A percentile compares a stretch with the other conserved stretches of the same genome.
These are phyloP conservation scores for Angomonas ambiguus DNA, from an alignment of 208 protist species.

Conservation along the genomic window DNA sequence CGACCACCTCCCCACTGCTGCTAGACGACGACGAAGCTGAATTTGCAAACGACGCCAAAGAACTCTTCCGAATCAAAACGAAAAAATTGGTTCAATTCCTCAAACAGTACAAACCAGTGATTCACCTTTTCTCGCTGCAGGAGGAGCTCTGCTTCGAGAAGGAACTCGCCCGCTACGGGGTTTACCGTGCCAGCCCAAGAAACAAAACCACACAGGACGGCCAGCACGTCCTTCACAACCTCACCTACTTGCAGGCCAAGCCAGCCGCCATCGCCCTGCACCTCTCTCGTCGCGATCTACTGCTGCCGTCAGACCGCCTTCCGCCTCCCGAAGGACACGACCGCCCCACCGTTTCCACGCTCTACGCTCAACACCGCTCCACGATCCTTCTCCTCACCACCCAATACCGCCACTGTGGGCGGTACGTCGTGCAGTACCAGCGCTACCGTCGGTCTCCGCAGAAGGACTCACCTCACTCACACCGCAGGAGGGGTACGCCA, in stretches of 20 bases:
- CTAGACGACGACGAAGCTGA: background rate
- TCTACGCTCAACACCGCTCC: conserved; percentile 22
- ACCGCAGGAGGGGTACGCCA: too few relatives aligned
- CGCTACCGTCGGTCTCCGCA: too few relatives aligned
- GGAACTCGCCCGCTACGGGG: conserved; percentile 68
- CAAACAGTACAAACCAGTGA: conserved; percentile 43
- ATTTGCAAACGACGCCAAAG: conserved; percentile 24
- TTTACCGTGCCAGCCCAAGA: conserved; percentile 15
- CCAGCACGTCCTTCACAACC: background rate
- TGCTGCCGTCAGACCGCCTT: too few relatives aligned
- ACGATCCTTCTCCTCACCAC: conserved; percentile 46
- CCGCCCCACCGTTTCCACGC: background rate
- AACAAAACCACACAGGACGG: too few relatives aligned
- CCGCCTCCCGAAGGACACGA: too few relatives aligned
- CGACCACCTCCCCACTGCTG: too few relatives aligned
- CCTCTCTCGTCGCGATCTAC: conserved; percentile 29
- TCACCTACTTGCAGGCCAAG: conserved; percentile 24
- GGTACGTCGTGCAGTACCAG: conserved; percentile 65
- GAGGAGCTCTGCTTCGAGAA: conserved; percentile 71
- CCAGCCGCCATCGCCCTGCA: conserved; percentile 64
- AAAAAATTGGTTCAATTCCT: conserved; percentile 54
- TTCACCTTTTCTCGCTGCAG: conserved; percentile 74
- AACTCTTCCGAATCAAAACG: conserved; percentile 44
- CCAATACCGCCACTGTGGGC: conserved; percentile 49
- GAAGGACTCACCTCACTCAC: too few relatives aligned